Conservation (phyloP, 2,329 filamentous ascomycete genomes). For the Ophiobolus disseminans region DNA sequence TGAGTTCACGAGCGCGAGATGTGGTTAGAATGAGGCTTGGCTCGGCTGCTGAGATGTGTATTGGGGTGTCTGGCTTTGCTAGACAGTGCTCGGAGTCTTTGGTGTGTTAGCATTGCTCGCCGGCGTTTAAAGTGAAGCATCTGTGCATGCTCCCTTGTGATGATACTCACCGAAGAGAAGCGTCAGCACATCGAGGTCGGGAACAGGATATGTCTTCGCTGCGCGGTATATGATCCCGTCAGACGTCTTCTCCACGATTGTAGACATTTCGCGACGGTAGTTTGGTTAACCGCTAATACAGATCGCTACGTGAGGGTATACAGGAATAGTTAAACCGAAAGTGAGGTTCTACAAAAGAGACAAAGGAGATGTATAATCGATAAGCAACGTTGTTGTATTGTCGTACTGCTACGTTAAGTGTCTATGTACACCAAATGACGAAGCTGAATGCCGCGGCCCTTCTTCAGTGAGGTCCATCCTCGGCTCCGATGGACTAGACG, state of each 20-base stretch:
- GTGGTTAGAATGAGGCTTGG: slow-evolving; percentile 63
- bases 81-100: slow-evolving; percentile 38
- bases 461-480: slow-evolving; percentile 1
- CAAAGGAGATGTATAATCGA: too few relatives aligned
- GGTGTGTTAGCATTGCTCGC: slow-evolving; percentile 7
- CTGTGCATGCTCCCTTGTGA: not conserved
- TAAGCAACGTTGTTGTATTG: too few relatives aligned
- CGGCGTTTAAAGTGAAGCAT: not conserved
- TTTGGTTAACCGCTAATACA: not conserved
- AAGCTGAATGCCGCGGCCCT: not conserved
- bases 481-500: slow-evolving; percentile 13
- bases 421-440: not conserved
- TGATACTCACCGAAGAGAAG: slow-evolving; percentile 49
- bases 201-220: slow-evolving; percentile 41
- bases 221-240: slow-evolving; percentile 42
- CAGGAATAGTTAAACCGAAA: too few relatives aligned
- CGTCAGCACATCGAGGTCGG: slow-evolving; percentile 51
- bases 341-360: too few relatives aligned
- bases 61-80: slow-evolving; percentile 57
- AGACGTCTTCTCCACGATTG: slow-evolving; percentile 41
- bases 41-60: slow-evolving; percentile 66
- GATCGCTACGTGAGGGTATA: not conserved
- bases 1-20: slow-evolving; percentile 56
- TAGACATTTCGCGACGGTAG: slow-evolving; percentile 32
- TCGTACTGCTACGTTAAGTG: too few relatives aligned